Evolutionary conservation across 306 rosid genomes (phyloP), one percentile per base, ranked within the genome.

Genomic region (Rubus parviflorus): DNA sequence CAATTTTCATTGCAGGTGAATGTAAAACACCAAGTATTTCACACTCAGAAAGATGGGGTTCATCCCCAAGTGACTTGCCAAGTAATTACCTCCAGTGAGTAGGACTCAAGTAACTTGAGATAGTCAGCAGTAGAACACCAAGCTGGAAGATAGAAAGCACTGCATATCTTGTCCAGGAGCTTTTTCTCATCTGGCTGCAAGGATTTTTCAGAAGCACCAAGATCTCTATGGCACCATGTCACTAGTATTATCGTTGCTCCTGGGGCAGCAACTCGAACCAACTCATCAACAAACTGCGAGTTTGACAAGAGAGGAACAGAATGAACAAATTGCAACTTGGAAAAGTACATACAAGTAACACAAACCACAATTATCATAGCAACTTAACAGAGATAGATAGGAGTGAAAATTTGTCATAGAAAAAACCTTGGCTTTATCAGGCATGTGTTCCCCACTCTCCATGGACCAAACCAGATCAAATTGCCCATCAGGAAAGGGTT

Each of bases 401-500:
- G 35, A 73, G 8, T 8, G 7, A 65, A 41, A 53, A 2, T n/a
- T 51, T 17, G 22, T 20, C 2, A 4, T 5, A 71, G 43, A 43
- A 40, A 68, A 15, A 40, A 86, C 97, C 97, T 92, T 92, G 6
- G 88, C n/a, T 83, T 95, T 95, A 83, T 90, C 95, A 57, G 97
- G 98, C 97, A 95, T 95, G 82, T 95, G 98, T 79, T 95, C 98
- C 41, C 98, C 98, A 75, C 98, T 95, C 83, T 95, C 98, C 98
- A 95, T 90, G 63, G 97, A 95, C 98, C 97, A 95, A 15, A 92
- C 92, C 69, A 95, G 81, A 82, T 95, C 97, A 75, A 95, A 95
- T 52, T 85, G 78, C 8, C 82, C 92, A 15, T 92, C 93, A 3
- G 86, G 80, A 79, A 95, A 95, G 62, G 98, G 98, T 73, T 90